Conservation (phyloP, 2,329 filamentous ascomycete species). For the Fusarium sp. region DNA sequence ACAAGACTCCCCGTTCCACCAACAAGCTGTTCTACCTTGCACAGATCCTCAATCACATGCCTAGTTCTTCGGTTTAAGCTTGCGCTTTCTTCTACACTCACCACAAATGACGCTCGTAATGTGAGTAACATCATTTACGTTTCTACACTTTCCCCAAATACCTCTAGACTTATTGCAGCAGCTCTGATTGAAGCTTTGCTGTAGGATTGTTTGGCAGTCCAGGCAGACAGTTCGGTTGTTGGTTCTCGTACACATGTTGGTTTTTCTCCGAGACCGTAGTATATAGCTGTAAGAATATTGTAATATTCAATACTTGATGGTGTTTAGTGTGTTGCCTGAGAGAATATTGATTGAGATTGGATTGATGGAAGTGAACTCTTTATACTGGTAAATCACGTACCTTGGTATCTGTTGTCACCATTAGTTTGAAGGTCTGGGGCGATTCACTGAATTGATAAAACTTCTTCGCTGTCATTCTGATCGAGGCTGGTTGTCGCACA, state of each 20-base stretch:
- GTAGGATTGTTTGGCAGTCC: background rate
- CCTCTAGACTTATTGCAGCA: background rate
- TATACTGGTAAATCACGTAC: background rate
- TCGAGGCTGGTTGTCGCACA: background rate
- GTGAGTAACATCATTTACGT: background rate
- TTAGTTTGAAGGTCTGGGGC: background rate
- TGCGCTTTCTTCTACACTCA: background rate
- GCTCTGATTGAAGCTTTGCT: background rate
- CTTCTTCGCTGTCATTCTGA: background rate
- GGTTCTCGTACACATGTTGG: background rate
- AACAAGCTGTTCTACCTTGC: background rate
- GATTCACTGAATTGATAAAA: background rate
- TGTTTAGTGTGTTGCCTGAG: background rate
- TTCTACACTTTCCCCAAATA: background rate
- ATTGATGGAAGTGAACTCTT: background rate
- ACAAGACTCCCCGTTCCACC: background rate
- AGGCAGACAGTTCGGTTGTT: background rate
- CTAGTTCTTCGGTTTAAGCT: background rate
- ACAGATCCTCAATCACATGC: background rate
- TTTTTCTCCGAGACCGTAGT: background rate
- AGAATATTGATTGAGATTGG: rapidly evolving
- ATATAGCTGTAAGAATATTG: no score
- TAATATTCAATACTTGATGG: rapidly evolving
- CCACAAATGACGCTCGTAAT: background rate
- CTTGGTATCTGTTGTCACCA: background rate